Evolutionary conservation across 352 stramenopile genomes (phyloP).

Genomic region (Phytophthora fragariae): DNA sequence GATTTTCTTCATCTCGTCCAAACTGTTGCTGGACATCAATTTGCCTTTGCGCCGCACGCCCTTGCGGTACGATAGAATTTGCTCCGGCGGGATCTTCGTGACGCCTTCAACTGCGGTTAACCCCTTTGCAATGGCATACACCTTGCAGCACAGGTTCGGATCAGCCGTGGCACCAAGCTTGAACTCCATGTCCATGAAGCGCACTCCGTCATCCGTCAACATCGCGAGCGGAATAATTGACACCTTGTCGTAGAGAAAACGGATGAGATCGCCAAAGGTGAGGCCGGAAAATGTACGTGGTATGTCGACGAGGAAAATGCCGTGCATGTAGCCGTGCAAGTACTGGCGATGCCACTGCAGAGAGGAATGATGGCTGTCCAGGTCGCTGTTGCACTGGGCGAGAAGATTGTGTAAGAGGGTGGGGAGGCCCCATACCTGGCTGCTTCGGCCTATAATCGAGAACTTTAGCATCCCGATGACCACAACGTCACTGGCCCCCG

Average conservation of each 20-base stretch:
- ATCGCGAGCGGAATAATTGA: slow-evolving; percentile 73
- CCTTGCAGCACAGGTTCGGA: slow-evolving; percentile 82
- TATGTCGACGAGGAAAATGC: slow-evolving; percentile 81
- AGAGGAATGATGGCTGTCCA: slow-evolving; percentile 60
- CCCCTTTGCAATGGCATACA: slow-evolving; percentile 76
- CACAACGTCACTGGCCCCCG: slow-evolving; percentile 78
- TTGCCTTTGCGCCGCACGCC: slow-evolving; percentile 69
- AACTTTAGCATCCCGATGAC: slow-evolving; percentile 79
- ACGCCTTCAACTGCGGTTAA: slow-evolving; percentile 64
- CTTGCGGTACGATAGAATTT: slow-evolving; percentile 82
- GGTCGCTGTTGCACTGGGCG: slow-evolving; percentile 57
- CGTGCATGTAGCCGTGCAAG: slow-evolving; percentile 73
- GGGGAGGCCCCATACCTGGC: slow-evolving; percentile 69
- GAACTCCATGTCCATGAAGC: slow-evolving; percentile 82
- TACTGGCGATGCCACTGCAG: slow-evolving; percentile 74
- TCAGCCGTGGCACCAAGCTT: slow-evolving; percentile 79
- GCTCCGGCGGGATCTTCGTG: slow-evolving; percentile 69
- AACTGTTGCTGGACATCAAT: slow-evolving; percentile 36
- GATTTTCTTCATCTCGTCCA: slow-evolving; percentile 53
- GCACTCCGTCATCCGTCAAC: slow-evolving; percentile 67
- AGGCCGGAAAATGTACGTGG: slow-evolving; percentile 80
- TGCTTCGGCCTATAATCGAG: slow-evolving; percentile 72
- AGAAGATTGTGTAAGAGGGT: slow-evolving; percentile 74
- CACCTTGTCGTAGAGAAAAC: slow-evolving; percentile 85
- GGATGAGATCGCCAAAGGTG: slow-evolving; percentile 82